Evolutionary conservation across 495 filamentous ascomycete species (phyloP), one percentile per base, ranked within the genome.

Genomic region (Tuber melanosporum): DNA sequence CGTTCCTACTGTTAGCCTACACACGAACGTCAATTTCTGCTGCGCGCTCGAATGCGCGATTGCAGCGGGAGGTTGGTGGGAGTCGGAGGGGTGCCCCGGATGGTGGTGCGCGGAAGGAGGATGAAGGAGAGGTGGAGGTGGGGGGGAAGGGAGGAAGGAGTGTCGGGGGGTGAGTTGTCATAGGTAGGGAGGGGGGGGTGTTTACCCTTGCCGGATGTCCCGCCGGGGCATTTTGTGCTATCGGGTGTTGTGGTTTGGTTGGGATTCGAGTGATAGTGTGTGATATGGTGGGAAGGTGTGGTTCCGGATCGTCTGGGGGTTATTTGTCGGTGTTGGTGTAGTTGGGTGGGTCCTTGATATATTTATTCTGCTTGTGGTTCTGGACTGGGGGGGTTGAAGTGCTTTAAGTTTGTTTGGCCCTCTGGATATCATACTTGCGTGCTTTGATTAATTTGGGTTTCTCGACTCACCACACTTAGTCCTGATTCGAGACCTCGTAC

Each of bases 41-140:
- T 0, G 86, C 86, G 14, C 86, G 86, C 57, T 74, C 79, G 47
- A 87, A 86, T 70, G 86, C 86, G 26, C 70, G 70, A 26, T 52
- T 81, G 12, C 86, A 87, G 52, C 78, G 87, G 39, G 84, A 85
- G 52, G 87, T 85, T 39, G 87, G 87, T 76, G 86, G 86, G 47
- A 22, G 20, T 52, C 22, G 47, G 47, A 6, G 52, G n/a, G 52
- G 52, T 10, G 19, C 19, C 5, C 46, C 3, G 22, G 52, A 12
- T 32, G n/a, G n/a, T 6, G 52, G n/a, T 32, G 12, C 3, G 52
- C 52, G 52, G 52, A 32, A 32, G n/a, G 52, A 15, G 52, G n/a
- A n/a, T 32, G 52, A n/a, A 32, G n/a, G 52, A 8, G 52, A 26
- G 52, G n/a, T n/a, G n/a, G 52, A 8, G 3, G n/a, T 1, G n/a